Percentiles rank a stretch among this genome's conserved stretches.
Evolutionary conservation across 2,329 filamentous ascomycete species (phyloP).

Genomic region (Xylaria hypoxylon): DNA sequence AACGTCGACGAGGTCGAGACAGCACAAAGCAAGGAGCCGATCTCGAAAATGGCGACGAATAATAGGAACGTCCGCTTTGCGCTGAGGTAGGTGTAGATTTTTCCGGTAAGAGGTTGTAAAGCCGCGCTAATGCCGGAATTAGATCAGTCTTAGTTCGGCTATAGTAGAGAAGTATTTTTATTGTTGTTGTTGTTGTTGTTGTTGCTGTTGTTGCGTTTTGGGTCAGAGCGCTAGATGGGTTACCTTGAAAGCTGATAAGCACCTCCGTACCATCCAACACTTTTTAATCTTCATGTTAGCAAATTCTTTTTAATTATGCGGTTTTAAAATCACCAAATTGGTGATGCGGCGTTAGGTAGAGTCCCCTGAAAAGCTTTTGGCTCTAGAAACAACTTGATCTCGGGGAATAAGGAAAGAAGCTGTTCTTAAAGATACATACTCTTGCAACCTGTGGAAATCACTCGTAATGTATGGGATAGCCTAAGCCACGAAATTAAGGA

Average conservation of each 20-base stretch:
- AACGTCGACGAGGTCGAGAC: conserved; percentile 31
- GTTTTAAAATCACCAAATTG: no score
- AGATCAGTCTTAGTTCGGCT: neutral
- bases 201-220: neutral
- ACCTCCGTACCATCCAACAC: conserved; percentile 30
- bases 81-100: conserved; percentile 28
- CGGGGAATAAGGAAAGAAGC: neutral
- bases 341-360: no score
- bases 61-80: conserved; percentile 28
- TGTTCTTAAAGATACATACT: conserved; percentile 6
- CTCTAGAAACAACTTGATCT: no score
- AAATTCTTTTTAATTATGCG: neutral
- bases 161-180: no score
- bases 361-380: no score
- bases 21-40: conserved; percentile 34
- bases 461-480: conserved; percentile 20
- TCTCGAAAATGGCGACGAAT: conserved; percentile 29
- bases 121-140: conserved; percentile 12
- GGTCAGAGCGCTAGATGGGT: conserved; percentile 4
- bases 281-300: conserved; percentile 8
- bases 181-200: no score
- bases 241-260: conserved; percentile 28
- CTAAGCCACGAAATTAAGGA: neutral
- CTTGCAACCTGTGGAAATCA: conserved; percentile 20
- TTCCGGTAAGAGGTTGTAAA: conserved; percentile 29